Base-by-base conservation (phyloP, 306 rosid genomes). In the Trifolium pratense region DNA sequence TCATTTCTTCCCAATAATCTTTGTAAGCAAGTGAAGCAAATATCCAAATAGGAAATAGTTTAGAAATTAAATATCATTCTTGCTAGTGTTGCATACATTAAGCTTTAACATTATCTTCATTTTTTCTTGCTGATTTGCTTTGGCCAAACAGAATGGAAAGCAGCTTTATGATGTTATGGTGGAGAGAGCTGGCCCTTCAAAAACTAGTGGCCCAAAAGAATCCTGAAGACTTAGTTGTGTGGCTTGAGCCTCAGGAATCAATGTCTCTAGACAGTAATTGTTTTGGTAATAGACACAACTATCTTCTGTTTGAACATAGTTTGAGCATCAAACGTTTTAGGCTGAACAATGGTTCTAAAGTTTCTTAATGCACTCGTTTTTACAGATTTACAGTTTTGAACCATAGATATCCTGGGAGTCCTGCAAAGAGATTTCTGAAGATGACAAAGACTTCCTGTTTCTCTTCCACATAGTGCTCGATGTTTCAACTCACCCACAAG, bases 151-250 rank as follows among this genome's bases (percentile, higher is more conserved):
- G 97, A 94, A 94, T 77, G 98, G 98, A 65, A 91, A 91, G 87
- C 92, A 88, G 79, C 96, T 92, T 67, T 92, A 92, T 68, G 94
- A 92, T 36, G 81, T 79, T 18, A 90, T 92, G 98, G 91, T 89
- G 85, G 97, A 94, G 84, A 91, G 97, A 87, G 97, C 98, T 40
- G 97, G 98, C 53, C 84, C 91, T 80, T 94, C 98, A 31, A 79
- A 91, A 79, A 94, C 70, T 48, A 94, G 98, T 39, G 91, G 83
- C 9, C 96, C 92, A 29, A 87, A 80, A 72, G 66, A 80, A 74
- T 80, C 83, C 49, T 86, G 39, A 82, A 68, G 68, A 60, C 65
- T 26, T 17, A 73, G 67, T 71, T 75, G 68, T 69, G 70, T 53
- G 51, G 62, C 62, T 68, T 25, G 83, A 73, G 16, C 15, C 72